Percentiles rank a stretch among this genome's conserved stretches.
phyloP scores from a whole-genome alignment of 202 grass and related monocot genomes.

The Digitaria exilis region DNA sequence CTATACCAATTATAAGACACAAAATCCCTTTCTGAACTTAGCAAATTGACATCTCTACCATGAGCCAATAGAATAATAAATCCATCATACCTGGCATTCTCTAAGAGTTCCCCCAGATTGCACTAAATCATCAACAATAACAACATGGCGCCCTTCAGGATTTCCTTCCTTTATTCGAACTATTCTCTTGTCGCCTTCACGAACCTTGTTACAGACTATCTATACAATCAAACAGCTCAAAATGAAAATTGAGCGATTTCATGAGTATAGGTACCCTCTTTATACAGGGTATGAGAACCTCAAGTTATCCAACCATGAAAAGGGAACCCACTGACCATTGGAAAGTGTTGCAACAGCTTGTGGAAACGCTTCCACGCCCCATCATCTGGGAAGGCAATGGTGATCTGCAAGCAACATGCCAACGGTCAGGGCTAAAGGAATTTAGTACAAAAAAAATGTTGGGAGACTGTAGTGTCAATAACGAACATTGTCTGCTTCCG shows the following conservation, averaged over 20 bases:
- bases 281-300: not conserved
- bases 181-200: conserved; percentile 91
- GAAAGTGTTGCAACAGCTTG: conserved; percentile 75
- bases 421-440: conserved; percentile 9
- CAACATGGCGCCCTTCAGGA: conserved; percentile 84
- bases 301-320: conserved; percentile 23
- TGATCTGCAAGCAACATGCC: conserved; percentile 55
- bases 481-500: conserved; percentile 71
- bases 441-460: not conserved
- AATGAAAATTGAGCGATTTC: conserved; percentile 2
- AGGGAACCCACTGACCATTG: conserved; percentile 59
- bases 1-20: not conserved
- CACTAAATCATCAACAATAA: conserved; percentile 98
- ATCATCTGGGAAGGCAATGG: conserved; percentile 98
- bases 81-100: conserved; percentile 84
- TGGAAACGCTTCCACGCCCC: conserved; percentile 99
- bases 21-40: not conserved
- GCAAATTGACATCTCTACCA: no score
- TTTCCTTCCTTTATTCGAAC: conserved; percentile 91
- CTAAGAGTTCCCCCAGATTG: conserved; percentile 95
- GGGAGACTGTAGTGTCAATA: not conserved
- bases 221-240: conserved; percentile 35
- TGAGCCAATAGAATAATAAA: not conserved
- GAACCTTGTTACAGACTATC: conserved; percentile 91
- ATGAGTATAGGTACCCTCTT: not conserved